Percentiles rank a stretch among this genome's conserved stretches.
These are phyloP conservation scores for Penicillium sp. DNA, from an alignment of 2,329 filamentous ascomycete species.

Conservation along the genomic window DNA sequence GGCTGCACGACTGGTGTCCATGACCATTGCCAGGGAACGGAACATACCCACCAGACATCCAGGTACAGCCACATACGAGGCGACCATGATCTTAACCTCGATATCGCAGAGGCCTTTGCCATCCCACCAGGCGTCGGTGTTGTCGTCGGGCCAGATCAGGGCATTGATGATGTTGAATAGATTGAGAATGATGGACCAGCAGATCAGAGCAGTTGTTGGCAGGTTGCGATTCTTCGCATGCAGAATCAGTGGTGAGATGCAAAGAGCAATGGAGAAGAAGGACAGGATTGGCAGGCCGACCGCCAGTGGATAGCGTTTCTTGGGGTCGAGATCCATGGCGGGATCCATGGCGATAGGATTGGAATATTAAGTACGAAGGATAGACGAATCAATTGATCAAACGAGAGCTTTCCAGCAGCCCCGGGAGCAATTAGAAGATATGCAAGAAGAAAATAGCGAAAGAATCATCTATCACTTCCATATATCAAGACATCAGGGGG, in stretches of 20 bases:
- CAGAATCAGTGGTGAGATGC: slow-evolving; percentile 55
- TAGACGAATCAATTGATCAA: background rate
- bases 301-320: slow-evolving; percentile 26
- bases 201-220: slow-evolving; percentile 53
- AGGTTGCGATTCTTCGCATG: slow-evolving; percentile 59
- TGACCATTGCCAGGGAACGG: slow-evolving; percentile 54
- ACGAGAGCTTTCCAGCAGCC: background rate
- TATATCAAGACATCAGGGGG: background rate
- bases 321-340: background rate
- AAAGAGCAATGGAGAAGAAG: slow-evolving; percentile 48
- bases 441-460: background rate
- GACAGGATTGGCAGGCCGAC: slow-evolving; percentile 48
- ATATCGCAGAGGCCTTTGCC: slow-evolving; percentile 61
- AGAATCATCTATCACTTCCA: background rate
- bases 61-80: slow-evolving; percentile 49
- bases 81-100: slow-evolving; percentile 55
- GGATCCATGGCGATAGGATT: background rate
- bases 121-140: slow-evolving; percentile 52
- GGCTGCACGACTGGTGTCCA: slow-evolving; percentile 54
- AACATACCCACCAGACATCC: slow-evolving; percentile 56
- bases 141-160: slow-evolving; percentile 59
- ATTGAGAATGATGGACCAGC: slow-evolving; percentile 54
- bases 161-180: slow-evolving; percentile 57
- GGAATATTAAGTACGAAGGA: background rate
- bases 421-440: background rate